Conservation (phyloP, 2,329 filamentous ascomycete species). For the Lachnellula willkommii region DNA sequence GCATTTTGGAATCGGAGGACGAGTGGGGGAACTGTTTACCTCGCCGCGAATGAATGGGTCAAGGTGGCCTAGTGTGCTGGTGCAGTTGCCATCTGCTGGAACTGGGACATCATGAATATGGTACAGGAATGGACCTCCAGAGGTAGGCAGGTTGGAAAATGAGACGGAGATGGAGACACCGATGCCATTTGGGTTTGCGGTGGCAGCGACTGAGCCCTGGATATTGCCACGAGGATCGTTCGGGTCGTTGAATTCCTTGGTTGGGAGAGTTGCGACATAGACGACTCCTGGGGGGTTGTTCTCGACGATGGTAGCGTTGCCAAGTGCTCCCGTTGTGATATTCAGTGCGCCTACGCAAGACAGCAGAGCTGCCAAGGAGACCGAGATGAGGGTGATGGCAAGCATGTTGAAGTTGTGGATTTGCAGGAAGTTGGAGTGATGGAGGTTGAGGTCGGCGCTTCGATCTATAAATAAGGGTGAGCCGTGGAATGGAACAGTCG, state of each 20-base stretch:
- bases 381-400: constrained; percentile 10
- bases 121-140: constrained; percentile 58
- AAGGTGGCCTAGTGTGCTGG: constrained; percentile 59
- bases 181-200: constrained; percentile 42
- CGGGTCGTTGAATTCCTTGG: constrained; percentile 39
- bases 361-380: constrained; percentile 11
- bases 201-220: constrained; percentile 46
- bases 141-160: constrained; percentile 53
- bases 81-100: constrained; percentile 65
- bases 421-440: not conserved
- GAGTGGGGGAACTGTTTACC: constrained; percentile 13
- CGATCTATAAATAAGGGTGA: not conserved
- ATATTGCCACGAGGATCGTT: constrained; percentile 48
- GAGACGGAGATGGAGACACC: constrained; percentile 52
- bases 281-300: constrained; percentile 51
- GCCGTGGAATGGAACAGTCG: not conserved
- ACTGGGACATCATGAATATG: constrained; percentile 66
- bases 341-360: constrained; percentile 18
- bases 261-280: constrained; percentile 53
- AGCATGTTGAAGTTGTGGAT: constrained; percentile 14
- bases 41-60: constrained; percentile 62
- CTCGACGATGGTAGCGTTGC: constrained; percentile 46
- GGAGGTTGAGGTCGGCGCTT: not conserved
- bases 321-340: constrained; percentile 30
- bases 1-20: not conserved